A percentile compares a stretch with the other conserved stretches of the same genome.
These are phyloP conservation scores for Lobosporangium transversale DNA, from an alignment of 192 early-diverging fungal genomes.

Conservation along the genomic window DNA sequence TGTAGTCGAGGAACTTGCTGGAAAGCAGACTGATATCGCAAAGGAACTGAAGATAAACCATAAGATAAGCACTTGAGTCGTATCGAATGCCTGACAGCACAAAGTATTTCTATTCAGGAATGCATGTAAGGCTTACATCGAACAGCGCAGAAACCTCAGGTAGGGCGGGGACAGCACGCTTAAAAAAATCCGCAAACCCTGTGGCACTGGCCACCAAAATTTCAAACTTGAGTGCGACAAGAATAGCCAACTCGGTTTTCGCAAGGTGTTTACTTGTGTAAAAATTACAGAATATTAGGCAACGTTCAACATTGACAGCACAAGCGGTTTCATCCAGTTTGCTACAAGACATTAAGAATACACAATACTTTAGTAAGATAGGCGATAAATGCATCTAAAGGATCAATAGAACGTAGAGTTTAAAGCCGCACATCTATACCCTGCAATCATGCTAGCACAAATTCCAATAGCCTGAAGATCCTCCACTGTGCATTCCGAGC, in stretches of 20 bases:
- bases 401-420: not conserved
- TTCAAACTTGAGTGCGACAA: conserved; percentile 40
- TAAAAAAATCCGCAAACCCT: conserved; percentile 35
- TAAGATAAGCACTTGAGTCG: not conserved
- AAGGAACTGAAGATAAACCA: conserved; percentile 29
- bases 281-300: conserved; percentile 11
- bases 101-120: not conserved
- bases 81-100: not conserved
- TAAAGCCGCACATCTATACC: conserved; percentile 6
- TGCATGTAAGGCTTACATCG: conserved; percentile 25
- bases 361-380: not conserved
- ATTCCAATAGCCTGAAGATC: conserved; percentile 29
- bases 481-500: not conserved
- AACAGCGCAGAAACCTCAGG: conserved; percentile 1
- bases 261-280: conserved; percentile 26
- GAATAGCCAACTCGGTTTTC: conserved; percentile 23
- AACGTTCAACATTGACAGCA: conserved; percentile 7
- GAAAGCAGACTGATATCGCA: conserved; percentile 41
- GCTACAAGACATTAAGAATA: conserved; percentile 2
- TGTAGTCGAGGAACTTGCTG: conserved; percentile 25
- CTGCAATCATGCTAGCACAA: conserved; percentile 43
- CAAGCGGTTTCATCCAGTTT: conserved; percentile 33
- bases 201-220: conserved; percentile 35
- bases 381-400: not conserved
- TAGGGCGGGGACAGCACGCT: conserved; percentile 19